phyloP scores from a whole-genome alignment of 352 stramenopile species.

The Elongisporangium anandrum region DNA sequence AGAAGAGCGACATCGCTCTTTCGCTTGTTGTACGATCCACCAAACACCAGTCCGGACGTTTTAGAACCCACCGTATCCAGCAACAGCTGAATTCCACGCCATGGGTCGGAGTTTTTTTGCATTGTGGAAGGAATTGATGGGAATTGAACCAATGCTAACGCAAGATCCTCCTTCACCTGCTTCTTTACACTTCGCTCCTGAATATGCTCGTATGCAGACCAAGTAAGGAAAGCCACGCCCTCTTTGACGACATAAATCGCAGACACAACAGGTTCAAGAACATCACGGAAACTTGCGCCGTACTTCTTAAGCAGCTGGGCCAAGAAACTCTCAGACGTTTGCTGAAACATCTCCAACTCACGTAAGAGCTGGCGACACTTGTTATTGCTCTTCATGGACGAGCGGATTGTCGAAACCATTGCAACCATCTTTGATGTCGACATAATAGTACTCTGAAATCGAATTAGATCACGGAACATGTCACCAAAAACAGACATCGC shows the following conservation, averaged over 20 bases:
- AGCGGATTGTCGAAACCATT: constrained; percentile 33
- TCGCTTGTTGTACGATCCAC: constrained; percentile 33
- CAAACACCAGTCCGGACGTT: constrained; percentile 42
- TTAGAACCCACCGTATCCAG: constrained; percentile 40
- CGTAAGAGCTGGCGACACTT: constrained; percentile 71
- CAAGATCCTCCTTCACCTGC: constrained; percentile 41
- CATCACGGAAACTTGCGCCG: constrained; percentile 70
- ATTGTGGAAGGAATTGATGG: constrained; percentile 29
- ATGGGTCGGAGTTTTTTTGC: constrained; percentile 57
- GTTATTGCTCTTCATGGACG: constrained; percentile 22
- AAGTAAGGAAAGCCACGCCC: constrained; percentile 67
- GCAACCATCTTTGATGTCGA: constrained; percentile 47
- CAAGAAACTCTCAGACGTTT: constrained; percentile 81
- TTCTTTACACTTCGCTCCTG: constrained; percentile 40
- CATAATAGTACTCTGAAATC: constrained; percentile 77
- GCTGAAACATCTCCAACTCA: constrained; percentile 86
- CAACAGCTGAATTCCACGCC: constrained; percentile 68
- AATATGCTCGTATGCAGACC: constrained; percentile 52
- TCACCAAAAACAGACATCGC: constrained; percentile 53
- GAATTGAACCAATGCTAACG: constrained; percentile 69
- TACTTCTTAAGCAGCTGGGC: constrained; percentile 68
- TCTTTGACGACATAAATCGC: constrained; percentile 86
- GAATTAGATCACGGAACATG: constrained; percentile 67
- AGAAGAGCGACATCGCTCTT: constrained; percentile 72
- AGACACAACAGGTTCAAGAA: constrained; percentile 73